Conservation (phyloP, 257 asterid genomes). For the Echites panduratus region DNA sequence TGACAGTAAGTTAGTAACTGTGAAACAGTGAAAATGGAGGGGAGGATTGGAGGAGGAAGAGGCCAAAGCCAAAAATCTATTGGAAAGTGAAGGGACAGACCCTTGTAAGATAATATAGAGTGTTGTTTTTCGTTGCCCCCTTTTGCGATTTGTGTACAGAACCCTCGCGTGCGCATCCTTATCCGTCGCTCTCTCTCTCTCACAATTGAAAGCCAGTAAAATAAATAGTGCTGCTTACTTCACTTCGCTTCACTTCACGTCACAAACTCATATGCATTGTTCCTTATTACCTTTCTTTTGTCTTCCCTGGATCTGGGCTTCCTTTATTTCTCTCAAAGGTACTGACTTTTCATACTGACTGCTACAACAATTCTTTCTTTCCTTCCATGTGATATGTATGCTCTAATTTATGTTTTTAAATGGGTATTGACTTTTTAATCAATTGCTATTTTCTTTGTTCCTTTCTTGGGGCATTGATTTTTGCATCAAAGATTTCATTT, state of each 20-base stretch:
- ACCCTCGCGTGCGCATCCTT: slow-evolving; percentile 39
- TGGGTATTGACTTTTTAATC: neutral
- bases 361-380: neutral
- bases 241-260: no score
- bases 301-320: slow-evolving; percentile 42
- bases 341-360: slow-evolving; percentile 10
- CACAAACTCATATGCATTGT: neutral
- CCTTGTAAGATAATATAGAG: neutral
- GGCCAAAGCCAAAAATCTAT: slow-evolving; percentile 10
- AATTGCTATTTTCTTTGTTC: neutral
- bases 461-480: neutral
- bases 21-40: neutral
- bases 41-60: neutral
- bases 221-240: neutral
- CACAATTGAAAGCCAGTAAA: neutral
- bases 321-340: slow-evolving; percentile 30
- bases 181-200: slow-evolving; percentile 20
- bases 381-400: neutral
- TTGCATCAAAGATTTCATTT: slow-evolving; percentile 2
- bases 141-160: slow-evolving; percentile 17
- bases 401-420: neutral
- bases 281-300: slow-evolving; percentile 10
- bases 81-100: neutral
- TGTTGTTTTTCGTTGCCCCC: slow-evolving; percentile 28
- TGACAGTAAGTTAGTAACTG: neutral